Conservation (phyloP, 108 stramenopile species). For the Chaetoceros muelleri region DNA sequence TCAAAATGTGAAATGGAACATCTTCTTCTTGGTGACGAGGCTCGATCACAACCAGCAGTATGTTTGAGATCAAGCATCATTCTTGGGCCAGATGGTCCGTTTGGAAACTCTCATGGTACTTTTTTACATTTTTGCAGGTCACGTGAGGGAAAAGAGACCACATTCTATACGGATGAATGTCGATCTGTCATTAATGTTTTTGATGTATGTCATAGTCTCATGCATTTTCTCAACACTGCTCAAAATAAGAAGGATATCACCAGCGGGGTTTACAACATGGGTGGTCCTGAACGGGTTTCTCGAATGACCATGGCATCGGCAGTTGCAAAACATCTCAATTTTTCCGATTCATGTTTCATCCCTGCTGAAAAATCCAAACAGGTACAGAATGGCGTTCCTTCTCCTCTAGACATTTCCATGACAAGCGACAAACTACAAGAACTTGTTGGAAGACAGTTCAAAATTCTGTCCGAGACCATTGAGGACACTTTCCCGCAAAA, state of each 20-base stretch:
- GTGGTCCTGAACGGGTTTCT: conserved; percentile 48
- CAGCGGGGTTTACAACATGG: conserved; percentile 46
- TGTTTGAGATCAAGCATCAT: conserved; percentile 57
- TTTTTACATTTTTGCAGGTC: conserved; percentile 64
- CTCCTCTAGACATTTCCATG: conserved; percentile 74
- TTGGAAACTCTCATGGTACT: conserved; percentile 35
- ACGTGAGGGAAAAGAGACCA: conserved; percentile 18
- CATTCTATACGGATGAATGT: conserved; percentile 53
- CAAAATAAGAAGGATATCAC: not conserved
- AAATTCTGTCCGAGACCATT: conserved; percentile 22
- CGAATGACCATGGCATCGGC: conserved; percentile 54
- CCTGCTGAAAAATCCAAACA: conserved; percentile 21
- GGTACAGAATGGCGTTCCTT: conserved; percentile 11
- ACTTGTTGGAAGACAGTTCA: conserved; percentile 13
- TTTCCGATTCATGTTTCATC: conserved; percentile 8
- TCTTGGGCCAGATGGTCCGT: conserved; percentile 45
- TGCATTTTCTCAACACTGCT: conserved; percentile 19
- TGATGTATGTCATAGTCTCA: conserved; percentile 32
- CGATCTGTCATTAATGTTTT: conserved; percentile 35
- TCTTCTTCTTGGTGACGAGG: conserved; percentile 7
- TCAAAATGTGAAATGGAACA: conserved; percentile 58
- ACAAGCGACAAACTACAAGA: conserved; percentile 24
- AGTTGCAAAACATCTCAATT: conserved; percentile 38
- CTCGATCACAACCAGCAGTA: conserved; percentile 11
- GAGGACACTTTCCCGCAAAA: conserved; percentile 13